Conservation (phyloP, 257 asterid species). For the Petunia axillaris region DNA sequence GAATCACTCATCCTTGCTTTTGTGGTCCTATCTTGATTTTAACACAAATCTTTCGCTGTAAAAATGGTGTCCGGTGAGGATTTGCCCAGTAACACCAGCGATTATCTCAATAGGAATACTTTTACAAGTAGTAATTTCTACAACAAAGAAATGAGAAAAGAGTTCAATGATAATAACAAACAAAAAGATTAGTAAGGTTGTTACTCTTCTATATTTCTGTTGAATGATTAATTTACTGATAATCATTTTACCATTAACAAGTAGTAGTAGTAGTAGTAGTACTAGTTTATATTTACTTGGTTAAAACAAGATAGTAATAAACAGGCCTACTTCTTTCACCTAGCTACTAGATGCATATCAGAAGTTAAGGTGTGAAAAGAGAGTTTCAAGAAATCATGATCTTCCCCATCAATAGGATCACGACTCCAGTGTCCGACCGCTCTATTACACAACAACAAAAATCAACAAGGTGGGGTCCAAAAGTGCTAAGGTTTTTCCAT, state of each 20-base stretch:
- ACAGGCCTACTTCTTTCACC: no score
- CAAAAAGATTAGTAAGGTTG: background rate
- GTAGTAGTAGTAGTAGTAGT: background rate
- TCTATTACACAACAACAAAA: conserved; percentile 24
- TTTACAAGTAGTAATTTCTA: background rate
- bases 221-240: background rate
- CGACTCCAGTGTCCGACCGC: no score
- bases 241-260: background rate
- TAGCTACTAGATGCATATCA: background rate
- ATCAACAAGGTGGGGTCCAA: conserved; percentile 43
- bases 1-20: conserved; percentile 36
- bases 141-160: background rate
- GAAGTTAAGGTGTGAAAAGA: background rate
- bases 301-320: no score
- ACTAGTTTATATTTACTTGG: background rate
- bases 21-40: conserved; percentile 33
- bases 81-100: conserved; percentile 38
- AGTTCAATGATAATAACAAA: background rate
- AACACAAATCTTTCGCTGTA: conserved; percentile 21
- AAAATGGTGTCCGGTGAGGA: conserved; percentile 38
- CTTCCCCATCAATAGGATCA: background rate
- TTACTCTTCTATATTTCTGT: background rate
- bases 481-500: conserved; percentile 38
- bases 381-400: conserved; percentile 23
- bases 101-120: conserved; percentile 6